Evolutionary conservation across 805 yeast species (phyloP).

Genomic region (Ascoidea tarda): DNA sequence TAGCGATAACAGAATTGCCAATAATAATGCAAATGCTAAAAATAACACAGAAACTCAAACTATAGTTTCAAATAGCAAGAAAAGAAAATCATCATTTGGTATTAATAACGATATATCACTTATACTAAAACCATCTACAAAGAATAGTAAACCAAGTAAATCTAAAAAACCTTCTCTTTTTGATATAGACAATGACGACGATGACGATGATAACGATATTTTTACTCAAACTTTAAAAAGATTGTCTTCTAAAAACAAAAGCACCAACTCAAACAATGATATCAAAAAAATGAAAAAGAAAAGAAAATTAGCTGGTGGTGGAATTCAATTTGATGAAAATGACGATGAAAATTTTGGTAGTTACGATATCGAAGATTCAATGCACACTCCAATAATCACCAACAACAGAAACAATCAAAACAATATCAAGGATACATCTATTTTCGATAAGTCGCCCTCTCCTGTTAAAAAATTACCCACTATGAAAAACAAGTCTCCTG

Average conservation of each 20-base stretch:
- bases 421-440: not conserved
- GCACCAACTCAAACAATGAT: not conserved
- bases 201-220: not conserved
- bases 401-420: too few relatives aligned
- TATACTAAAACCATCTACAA: not conserved
- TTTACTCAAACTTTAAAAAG: not conserved
- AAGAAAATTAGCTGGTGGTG: not conserved
- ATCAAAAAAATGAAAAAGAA: too few relatives aligned
- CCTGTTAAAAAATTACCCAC: not conserved
- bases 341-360: not conserved
- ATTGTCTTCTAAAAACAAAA: not conserved
- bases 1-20: too few relatives aligned
- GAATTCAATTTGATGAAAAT: not conserved
- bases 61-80: too few relatives aligned
- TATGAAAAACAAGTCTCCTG: too few relatives aligned
- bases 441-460: not conserved
- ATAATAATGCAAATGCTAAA: too few relatives aligned
- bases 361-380: not conserved
- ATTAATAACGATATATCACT: not conserved
- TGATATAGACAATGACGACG: not conserved
- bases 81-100: not conserved
- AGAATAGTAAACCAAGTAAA: too few relatives aligned
- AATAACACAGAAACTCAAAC: too few relatives aligned
- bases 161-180: not conserved
- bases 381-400: too few relatives aligned